Evolutionary conservation across 23 red algal species (phyloP), one percentile per base, ranked within the genome.

Genomic region (Gracilaria caudata): DNA sequence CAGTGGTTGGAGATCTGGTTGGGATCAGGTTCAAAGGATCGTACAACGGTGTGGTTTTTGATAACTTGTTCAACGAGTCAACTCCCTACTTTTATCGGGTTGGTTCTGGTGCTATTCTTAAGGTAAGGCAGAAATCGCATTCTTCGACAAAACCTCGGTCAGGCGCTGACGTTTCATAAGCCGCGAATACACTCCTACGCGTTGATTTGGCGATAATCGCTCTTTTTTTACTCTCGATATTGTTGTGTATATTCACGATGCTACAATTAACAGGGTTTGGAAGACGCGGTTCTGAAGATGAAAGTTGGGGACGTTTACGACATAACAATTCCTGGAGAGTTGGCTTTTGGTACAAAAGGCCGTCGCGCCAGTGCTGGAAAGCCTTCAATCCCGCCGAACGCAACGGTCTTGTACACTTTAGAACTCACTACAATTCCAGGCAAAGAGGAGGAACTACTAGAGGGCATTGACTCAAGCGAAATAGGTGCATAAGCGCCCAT

Each of bases 1-100:
- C 83, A 2, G 37, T 39, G 33, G 44, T 92, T 7, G 93, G 95
- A 14, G 97, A 99, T 76, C 88, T 99, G 20, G 93, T 99, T 33
- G 93, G 89, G 8, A 94, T 99, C 32, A 90, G 97, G 21, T 99
- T 99, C 72, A 87, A 89, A 14, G 97, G 79, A 30, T 38, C 53
- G 33, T 95, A 92, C 77, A 93, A 93, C 81, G 97, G 86, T 33
- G 86, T 90, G 29, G 96, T 95, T 4, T 98, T 98, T 57, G 93
- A 99, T 60, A 94, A 99, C 70, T 64, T 95, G 12, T 92, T 99
- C 86, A 79, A 83, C 28, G 73, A 86, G 23, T 17, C 81, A 17
- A 68, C 81, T 56, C 93, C 97, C 1, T 99, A 92, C 79, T 99
- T 92, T 79, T 89, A 90, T 28, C 92, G 97, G 36, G 89, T 92